Conservation (phyloP, 108 stramenopile species). For the Nannochloropsis salina region DNA sequence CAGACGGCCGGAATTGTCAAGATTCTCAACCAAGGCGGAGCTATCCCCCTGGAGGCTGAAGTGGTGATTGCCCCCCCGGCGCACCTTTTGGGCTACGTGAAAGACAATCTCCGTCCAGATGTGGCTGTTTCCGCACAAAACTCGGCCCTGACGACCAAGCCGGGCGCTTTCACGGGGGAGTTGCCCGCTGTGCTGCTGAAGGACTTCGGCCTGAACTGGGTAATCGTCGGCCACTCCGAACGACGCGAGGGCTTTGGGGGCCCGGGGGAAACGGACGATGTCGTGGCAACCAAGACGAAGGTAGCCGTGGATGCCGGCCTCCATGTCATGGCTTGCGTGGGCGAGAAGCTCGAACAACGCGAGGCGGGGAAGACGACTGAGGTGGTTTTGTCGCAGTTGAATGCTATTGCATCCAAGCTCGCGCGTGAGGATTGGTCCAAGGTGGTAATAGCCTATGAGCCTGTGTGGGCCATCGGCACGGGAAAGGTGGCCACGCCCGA, state of each 20-base stretch:
- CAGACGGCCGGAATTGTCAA: conserved; percentile 37
- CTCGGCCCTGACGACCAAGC: conserved; percentile 27
- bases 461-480: conserved; percentile 96
- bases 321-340: conserved; percentile 95
- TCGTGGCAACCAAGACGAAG: conserved; percentile 91
- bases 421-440: conserved; percentile 69
- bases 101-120: not conserved
- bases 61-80: conserved; percentile 58
- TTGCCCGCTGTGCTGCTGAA: conserved; percentile 76
- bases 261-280: conserved; percentile 77
- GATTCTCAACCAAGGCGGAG: conserved; percentile 52
- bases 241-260: conserved; percentile 81
- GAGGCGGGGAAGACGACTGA: conserved; percentile 80
- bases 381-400: conserved; percentile 62
- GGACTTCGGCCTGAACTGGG: conserved; percentile 92
- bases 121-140: conserved; percentile 35
- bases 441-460: conserved; percentile 85
- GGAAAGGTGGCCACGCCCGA: conserved; percentile 76
- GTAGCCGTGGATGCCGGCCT: conserved; percentile 87
- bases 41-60: conserved; percentile 55
- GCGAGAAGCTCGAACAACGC: conserved; percentile 96
- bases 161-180: conserved; percentile 97
- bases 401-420: conserved; percentile 59
- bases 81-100: conserved; percentile 24
- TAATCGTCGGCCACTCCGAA: conserved; percentile 95